Percentiles rank a stretch among this genome's conserved stretches.
phyloP scores from a whole-genome alignment of 2,329 filamentous ascomycete species.

The Ophiocordyceps sinensis region DNA sequence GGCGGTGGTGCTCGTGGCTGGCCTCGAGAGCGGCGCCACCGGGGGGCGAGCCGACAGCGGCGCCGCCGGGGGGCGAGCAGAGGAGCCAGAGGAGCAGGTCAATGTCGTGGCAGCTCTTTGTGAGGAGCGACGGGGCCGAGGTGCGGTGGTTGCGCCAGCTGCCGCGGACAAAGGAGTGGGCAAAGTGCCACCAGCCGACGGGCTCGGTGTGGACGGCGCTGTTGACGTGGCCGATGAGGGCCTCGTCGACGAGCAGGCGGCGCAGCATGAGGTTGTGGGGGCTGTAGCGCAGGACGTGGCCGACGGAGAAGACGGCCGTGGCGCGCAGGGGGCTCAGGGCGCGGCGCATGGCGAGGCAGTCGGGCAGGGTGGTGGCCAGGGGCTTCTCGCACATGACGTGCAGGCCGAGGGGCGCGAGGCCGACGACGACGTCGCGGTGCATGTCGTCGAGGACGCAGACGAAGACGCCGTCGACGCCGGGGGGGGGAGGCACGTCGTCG shows the following conservation, averaged over 20 bases:
- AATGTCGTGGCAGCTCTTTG: constrained; percentile 93
- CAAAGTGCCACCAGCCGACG: constrained; percentile 92
- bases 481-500: constrained; percentile 20
- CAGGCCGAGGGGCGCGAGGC: constrained; percentile 52
- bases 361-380: constrained; percentile 61
- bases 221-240: constrained; percentile 68
- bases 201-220: constrained; percentile 88
- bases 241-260: constrained; percentile 59
- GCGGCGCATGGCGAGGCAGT: constrained; percentile 63
- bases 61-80: constrained; percentile 33
- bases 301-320: constrained; percentile 63
- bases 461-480: constrained; percentile 47
- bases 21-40: too few species aligned
- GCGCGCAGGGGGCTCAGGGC: constrained; percentile 27
- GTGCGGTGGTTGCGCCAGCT: constrained; percentile 80
- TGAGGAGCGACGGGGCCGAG: constrained; percentile 70
- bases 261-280: constrained; percentile 82
- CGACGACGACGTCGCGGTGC: constrained; percentile 68
- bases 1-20: constrained; percentile 21
- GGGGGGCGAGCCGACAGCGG: constrained; percentile 23
- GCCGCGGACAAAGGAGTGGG: constrained; percentile 79
- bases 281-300: constrained; percentile 86
- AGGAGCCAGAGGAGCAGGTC: constrained; percentile 87
- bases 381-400: constrained; percentile 97
- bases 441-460: constrained; percentile 71